Conservation (phyloP, 78 protist species). For the Dictyostelium purpureum region DNA sequence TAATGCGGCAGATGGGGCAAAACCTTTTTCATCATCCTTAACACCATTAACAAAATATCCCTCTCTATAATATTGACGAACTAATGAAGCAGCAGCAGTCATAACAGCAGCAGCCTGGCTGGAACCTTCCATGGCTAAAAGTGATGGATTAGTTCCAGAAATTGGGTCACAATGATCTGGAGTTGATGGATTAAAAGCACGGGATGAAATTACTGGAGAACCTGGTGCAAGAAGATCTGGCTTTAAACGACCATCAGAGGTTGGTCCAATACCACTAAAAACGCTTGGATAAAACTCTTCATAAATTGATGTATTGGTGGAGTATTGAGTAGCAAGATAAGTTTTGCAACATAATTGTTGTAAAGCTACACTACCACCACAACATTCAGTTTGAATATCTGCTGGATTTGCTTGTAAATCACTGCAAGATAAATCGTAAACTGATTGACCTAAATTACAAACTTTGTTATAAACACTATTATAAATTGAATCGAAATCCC, state of each 20-base stretch:
- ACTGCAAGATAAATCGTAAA: not conserved
- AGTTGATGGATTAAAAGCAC: not conserved
- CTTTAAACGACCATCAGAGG: slow-evolving; percentile 49
- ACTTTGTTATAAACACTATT: not conserved
- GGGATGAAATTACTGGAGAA: slow-evolving; percentile 23
- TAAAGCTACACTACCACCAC: not conserved
- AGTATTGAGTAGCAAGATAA: not conserved
- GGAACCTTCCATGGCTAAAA: slow-evolving; percentile 38
- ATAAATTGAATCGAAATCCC: slow-evolving; percentile 18
- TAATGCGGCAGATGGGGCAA: slow-evolving; percentile 5
- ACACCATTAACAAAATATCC: slow-evolving; percentile 7
- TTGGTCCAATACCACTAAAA: slow-evolving; percentile 43
- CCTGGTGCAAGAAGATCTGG: slow-evolving; percentile 72
- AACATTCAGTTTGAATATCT: slow-evolving; percentile 1
- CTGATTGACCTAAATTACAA: not conserved
- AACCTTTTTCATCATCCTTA: not conserved
- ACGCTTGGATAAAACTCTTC: not conserved
- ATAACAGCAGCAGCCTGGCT: slow-evolving; percentile 18
- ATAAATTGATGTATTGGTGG: not conserved
- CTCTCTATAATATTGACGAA: slow-evolving; percentile 20
- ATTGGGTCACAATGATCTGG: not conserved
- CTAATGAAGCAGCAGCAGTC: slow-evolving; percentile 10
- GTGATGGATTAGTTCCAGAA: not conserved
- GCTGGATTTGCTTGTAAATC: not conserved
- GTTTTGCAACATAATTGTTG: slow-evolving; percentile 2